Evolutionary conservation across 441 rosid genomes (phyloP), one percentile per base, ranked within the genome.

Genomic region (Theobroma grandiflorum): DNA sequence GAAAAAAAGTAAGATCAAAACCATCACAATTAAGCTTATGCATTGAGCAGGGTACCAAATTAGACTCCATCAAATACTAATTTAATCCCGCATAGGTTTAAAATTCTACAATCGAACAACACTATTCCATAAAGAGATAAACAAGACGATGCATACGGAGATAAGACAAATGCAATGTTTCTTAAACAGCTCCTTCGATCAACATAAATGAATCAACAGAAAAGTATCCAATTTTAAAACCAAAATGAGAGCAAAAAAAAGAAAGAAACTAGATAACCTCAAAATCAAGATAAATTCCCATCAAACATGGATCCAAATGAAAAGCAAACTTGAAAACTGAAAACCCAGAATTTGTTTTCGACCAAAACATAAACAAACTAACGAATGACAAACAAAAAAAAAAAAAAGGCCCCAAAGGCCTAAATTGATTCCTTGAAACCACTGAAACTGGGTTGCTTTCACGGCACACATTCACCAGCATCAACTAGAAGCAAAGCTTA

Each of bases 381-480:
- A 74, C 68, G 45, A 76, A 53, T 22, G 78, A 52, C 59, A 55
- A 40, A 4, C 72, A 33, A 22, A 8, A 57, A 26, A 26, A 26
- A 26, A 26, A 26, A 0, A 26, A 68, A 31, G 73, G 22, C 59
- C 49, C 2, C 12, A 26, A 67, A 53, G 33, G 35, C 37, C 61
- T 12, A 58, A 67, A 71, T 72, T 15, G 78, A 63, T 72, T 78
- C 78, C 61, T 69, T 83, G 33, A 76, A 38, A 62, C 77, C 63
- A 78, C 72, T 9, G 33, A 12, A 63, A 67, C 57, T 68, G 63
- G 82, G 58, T 75, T 79, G 84, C 90, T 86, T 87, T 59, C 87
- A 86, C 78, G 84, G 77, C 81, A 88, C 86, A 84, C 82, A 87
- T 84, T 86, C 88, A 79, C 82, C 84, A 35, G 82, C 85, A 85